Conservation (phyloP, 225 moss, liverwort and hornwort genomes). For the Neckera pumila region DNA sequence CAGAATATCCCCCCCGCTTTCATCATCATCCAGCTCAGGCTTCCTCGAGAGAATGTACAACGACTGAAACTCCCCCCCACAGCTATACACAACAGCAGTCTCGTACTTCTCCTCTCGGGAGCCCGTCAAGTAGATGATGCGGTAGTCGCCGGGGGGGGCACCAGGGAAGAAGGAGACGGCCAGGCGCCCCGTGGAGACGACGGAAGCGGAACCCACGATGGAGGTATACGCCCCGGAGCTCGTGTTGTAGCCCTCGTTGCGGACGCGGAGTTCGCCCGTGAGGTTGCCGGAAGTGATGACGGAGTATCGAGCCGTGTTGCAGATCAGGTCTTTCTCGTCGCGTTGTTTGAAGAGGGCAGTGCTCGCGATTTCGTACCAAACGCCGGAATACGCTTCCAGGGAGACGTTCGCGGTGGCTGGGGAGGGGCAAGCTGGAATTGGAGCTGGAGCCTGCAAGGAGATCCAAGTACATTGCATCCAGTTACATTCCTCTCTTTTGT, state of each 20-base stretch:
- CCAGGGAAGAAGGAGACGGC: background rate
- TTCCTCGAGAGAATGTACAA: conserved; percentile 23
- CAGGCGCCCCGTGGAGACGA: background rate
- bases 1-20: background rate
- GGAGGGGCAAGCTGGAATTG: background rate
- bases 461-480: background rate
- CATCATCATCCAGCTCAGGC: background rate
- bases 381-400: conserved; percentile 9
- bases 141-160: conserved; percentile 3
- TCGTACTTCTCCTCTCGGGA: background rate
- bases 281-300: conserved; percentile 2
- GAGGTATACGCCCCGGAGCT: background rate
- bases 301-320: conserved; percentile 9
- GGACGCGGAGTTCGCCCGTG: conserved; percentile 7
- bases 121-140: conserved; percentile 18
- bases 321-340: background rate
- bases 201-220: background rate
- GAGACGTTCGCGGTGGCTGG: background rate
- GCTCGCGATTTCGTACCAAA: conserved; percentile 44
- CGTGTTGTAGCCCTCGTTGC: conserved; percentile 33
- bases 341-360: conserved; percentile 9
- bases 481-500: background rate
- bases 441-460: background rate
- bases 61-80: background rate
- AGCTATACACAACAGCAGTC: conserved; percentile 23